Base-by-base conservation (phyloP, 2,329 filamentous ascomycete species). In the Neurospora sp. region DNA sequence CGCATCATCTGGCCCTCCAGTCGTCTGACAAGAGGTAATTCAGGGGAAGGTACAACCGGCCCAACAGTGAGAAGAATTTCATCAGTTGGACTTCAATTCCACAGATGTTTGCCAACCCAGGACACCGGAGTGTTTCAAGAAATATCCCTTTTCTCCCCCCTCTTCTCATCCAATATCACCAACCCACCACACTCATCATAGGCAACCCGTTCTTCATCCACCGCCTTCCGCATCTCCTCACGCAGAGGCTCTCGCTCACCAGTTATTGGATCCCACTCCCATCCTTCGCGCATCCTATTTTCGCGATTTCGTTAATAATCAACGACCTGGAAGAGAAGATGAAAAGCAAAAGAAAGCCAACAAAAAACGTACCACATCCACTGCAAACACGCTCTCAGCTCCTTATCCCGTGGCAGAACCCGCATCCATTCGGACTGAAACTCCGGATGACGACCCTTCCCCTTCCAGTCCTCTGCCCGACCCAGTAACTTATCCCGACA, bases 381-480 rank as follows among this genome's bases (percentile, higher is more conserved):
- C 46, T 90, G 86, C 76, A 97, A 80, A 80, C 89, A 97, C 0
- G 92, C 93, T 62, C 92, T 85, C n/a, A 97, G 82, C 79, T 97
- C 94, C 80, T 97, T 97, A 79, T 97, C 94, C 62, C 84, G 81
- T 0, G 94, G 93, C 67, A 91, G 77, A 0, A 97, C 93, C 3
- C 92, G 86, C 85, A 93, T 96, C 94, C 94, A 97, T 79, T 97
- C 94, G 0, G 93, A 92, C 75, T 93, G 89, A 77, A 94, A 93
- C 15, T 83, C 82, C 68, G 79, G 71, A 76, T 81, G 73, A 75
- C 81, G 73, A 74, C 86, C 77, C 75, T 80, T 82, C 1, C 91
- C 91, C 75, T 88, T 89, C 87, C 90, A 92, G 72, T 89, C 87
- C 10, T 80, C 78, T 1, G 90, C 88, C 19, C 89, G 79, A 0